Conservation (phyloP, 441 rosid species). For the Sinapis alba region DNA sequence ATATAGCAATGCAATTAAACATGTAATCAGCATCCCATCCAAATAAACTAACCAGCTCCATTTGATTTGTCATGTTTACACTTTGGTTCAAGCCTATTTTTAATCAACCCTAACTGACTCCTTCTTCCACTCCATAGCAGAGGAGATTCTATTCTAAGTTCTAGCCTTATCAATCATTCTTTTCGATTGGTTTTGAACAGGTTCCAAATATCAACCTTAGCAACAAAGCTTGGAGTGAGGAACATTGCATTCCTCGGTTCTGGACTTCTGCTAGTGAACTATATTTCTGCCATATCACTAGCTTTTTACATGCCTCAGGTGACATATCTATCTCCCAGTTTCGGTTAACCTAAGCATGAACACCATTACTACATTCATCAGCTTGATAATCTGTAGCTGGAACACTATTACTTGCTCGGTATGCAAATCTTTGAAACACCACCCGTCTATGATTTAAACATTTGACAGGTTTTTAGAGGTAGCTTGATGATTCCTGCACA, state of each 20-base stretch:
- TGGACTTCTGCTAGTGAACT: conserved; percentile 80
- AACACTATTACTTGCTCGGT: conserved; percentile 5
- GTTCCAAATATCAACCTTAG: conserved; percentile 88
- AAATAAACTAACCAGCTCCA: background rate
- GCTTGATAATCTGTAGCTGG: conserved; percentile 21
- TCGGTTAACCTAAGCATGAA: background rate
- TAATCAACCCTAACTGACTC: background rate
- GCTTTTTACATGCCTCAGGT: conserved; percentile 97
- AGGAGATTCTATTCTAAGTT: background rate
- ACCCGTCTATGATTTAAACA: conserved; percentile 12
- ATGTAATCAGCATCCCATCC: background rate
- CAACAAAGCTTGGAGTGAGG: conserved; percentile 92
- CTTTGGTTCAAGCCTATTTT: background rate
- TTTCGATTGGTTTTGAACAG: conserved; percentile 40
- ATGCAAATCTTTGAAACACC: conserved; percentile 20
- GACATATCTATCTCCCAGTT: conserved; percentile 27
- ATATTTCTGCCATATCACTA: conserved; percentile 68
- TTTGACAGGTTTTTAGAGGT: conserved; percentile 76
- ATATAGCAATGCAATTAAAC: background rate
- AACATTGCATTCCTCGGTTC: conserved; percentile 90
- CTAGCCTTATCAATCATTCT: background rate
- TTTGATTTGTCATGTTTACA: background rate
- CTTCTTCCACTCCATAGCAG: background rate
- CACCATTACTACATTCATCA: background rate
- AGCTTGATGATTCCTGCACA: conserved; percentile 81